phyloP scores from a whole-genome alignment of 176 grass and related monocot genomes.

The Aegilops sharonensis region DNA sequence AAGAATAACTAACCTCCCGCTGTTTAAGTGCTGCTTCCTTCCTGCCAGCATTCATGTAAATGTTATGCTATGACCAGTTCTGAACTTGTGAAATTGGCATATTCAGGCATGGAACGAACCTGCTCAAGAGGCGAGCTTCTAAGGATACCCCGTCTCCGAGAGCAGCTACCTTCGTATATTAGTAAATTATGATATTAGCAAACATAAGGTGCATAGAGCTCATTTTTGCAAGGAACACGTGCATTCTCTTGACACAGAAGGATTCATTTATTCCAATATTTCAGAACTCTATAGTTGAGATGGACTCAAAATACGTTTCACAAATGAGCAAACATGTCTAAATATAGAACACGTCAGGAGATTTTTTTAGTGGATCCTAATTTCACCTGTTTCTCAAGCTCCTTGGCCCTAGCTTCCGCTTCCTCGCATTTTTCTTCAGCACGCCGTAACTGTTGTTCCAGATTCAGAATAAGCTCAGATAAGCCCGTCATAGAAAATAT shows the following conservation, averaged over 20 bases:
- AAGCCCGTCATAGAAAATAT: slow-evolving; percentile 5
- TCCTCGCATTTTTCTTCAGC: slow-evolving; percentile 92
- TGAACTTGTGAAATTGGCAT: slow-evolving; percentile 29
- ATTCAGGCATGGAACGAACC: slow-evolving; percentile 49
- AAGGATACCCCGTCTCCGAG: slow-evolving; percentile 97
- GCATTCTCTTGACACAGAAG: slow-evolving; percentile 13
- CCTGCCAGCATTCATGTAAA: slow-evolving; percentile 57
- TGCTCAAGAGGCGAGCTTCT: slow-evolving; percentile 94
- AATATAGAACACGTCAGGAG: neutral
- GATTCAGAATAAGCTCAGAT: slow-evolving; percentile 25
- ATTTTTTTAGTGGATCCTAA: neutral
- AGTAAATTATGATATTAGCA: slow-evolving; percentile 32
- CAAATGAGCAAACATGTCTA: slow-evolving; percentile 22
- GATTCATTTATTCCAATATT: slow-evolving; percentile 1
- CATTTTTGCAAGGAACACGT: neutral
- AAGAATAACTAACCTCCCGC: slow-evolving; percentile 73
- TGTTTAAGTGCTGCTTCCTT: slow-evolving; percentile 97
- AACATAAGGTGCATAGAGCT: slow-evolving; percentile 1
- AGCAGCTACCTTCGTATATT: slow-evolving; percentile 78
- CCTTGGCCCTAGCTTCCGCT: slow-evolving; percentile 88
- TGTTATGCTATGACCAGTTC: slow-evolving; percentile 36
- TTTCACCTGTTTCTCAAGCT: slow-evolving; percentile 94
- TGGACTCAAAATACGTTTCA: neutral
- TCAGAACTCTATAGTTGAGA: slow-evolving; percentile 4
- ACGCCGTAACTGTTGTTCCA: slow-evolving; percentile 72